A percentile compares a stretch with the other conserved stretches of the same genome.
phyloP scores from a whole-genome alignment of 768 basidiomycete species.

The Pleurotus cornucopiae region DNA sequence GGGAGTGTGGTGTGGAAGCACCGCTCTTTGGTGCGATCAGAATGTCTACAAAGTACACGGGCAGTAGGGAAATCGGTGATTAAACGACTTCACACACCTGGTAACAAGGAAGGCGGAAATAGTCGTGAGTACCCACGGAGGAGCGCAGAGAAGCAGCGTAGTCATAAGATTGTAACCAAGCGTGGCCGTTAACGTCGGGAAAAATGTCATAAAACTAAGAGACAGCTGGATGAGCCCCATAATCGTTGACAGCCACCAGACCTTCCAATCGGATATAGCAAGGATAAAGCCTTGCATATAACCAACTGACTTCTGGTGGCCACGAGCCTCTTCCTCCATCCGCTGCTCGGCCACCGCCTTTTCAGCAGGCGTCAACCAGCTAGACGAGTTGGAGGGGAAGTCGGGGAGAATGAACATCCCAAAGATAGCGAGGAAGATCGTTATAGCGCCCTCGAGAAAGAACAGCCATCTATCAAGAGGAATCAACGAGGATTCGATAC shows the following conservation, averaged over 20 bases:
- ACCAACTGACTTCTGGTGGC: constrained; percentile 28
- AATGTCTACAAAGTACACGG: constrained; percentile 7
- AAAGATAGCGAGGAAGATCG: constrained; percentile 36
- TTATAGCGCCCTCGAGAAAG: constrained; percentile 35
- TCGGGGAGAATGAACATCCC: constrained; percentile 41
- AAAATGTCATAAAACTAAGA: constrained; percentile 53
- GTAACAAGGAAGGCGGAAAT: neutral
- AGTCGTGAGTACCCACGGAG: constrained; percentile 22
- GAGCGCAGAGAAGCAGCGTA: constrained; percentile 57
- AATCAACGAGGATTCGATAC: neutral
- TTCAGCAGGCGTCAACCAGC: constrained; percentile 32
- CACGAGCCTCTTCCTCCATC: constrained; percentile 42
- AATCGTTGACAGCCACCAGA: constrained; percentile 57
- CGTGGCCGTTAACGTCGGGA: constrained; percentile 52
- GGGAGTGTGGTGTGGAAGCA: constrained; percentile 2
- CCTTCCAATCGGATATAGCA: constrained; percentile 56
- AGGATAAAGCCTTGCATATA: constrained; percentile 34
- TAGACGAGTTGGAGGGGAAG: constrained; percentile 32
- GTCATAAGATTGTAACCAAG: constrained; percentile 45
- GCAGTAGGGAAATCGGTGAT: neutral
- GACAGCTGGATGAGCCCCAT: constrained; percentile 42
- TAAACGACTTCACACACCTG: neutral
- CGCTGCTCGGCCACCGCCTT: constrained; percentile 37
- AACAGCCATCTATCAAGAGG: constrained; percentile 38
- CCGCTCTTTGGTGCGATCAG: constrained; percentile 3